Conservation (phyloP, 768 basidiomycete genomes). For the Daedaleopsis sinensis region DNA sequence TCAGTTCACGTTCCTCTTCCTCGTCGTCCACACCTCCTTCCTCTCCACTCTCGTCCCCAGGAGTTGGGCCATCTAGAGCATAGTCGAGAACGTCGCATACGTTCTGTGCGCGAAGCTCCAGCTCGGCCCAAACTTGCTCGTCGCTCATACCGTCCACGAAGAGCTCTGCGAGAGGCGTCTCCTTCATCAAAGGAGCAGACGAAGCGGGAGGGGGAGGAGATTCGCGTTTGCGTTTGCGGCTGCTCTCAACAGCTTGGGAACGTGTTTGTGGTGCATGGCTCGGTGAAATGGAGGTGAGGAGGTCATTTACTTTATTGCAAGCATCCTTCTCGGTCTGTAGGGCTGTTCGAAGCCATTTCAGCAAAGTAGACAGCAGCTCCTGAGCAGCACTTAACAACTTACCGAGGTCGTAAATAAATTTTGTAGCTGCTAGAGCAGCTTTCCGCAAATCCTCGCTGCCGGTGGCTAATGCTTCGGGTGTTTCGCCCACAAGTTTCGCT, state of each 20-base stretch:
- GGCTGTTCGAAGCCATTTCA: conserved; percentile 43
- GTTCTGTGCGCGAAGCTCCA: conserved; percentile 77
- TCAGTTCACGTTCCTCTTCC: conserved; percentile 30
- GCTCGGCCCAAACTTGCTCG: conserved; percentile 92
- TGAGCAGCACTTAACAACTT: conserved; percentile 25
- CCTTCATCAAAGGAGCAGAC: conserved; percentile 37
- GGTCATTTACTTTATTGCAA: conserved; percentile 59
- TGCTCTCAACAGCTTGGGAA: conserved; percentile 55
- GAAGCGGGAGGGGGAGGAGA: conserved; percentile 35
- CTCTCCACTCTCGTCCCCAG: conserved; percentile 23
- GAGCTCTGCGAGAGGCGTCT: conserved; percentile 77
- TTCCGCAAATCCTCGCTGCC: conserved; percentile 56
- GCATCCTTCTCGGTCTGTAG: conserved; percentile 70
- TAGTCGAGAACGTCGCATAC: conserved; percentile 71
- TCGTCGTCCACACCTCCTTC: conserved; percentile 30
- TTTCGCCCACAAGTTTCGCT: conserved; percentile 55
- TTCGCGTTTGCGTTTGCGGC: conserved; percentile 43
- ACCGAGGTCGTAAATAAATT: conserved; percentile 80
- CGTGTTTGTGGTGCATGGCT: conserved; percentile 74
- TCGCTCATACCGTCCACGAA: conserved; percentile 78
- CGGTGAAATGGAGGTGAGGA: conserved; percentile 72
- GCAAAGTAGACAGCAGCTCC: background rate
- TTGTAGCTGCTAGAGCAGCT: conserved; percentile 67
- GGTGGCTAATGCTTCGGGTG: conserved; percentile 56
- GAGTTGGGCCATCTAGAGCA: conserved; percentile 55